Conservation (phyloP, 225 moss, liverwort and hornwort genomes). For the Climacium dendroides region DNA sequence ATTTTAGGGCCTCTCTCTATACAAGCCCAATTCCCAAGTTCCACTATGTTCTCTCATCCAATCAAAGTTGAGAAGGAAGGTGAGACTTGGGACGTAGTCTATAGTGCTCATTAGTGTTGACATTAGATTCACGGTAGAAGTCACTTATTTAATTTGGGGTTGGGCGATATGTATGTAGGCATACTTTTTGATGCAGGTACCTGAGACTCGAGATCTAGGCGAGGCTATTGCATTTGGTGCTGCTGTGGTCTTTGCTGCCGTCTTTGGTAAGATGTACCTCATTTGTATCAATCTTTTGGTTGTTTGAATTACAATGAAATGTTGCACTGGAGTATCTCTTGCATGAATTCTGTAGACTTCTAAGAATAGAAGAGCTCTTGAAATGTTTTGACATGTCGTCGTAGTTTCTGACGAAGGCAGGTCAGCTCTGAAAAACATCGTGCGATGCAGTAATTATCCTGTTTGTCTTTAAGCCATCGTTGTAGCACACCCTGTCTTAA, state of each 20-base stretch:
- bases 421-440: neutral
- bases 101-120: neutral
- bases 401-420: neutral
- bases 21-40: neutral
- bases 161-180: constrained; percentile 22
- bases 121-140: neutral
- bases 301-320: neutral
- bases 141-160: neutral
- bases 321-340: neutral
- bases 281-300: neutral
- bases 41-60: neutral
- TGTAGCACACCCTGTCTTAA: neutral
- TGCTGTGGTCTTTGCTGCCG: constrained; percentile 51
- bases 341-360: neutral
- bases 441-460: neutral
- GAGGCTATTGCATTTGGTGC: constrained; percentile 62
- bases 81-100: neutral
- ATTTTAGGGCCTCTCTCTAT: neutral
- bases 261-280: constrained; percentile 46
- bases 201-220: constrained; percentile 65
- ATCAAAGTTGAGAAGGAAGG: neutral
- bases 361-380: neutral
- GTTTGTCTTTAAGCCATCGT: neutral
- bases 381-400: neutral
- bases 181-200: constrained; percentile 63